Percentiles rank a stretch among this genome's conserved stretches.
Conservation (phyloP, 257 asterid genomes). For the Nicotiana benthamiana region DNA sequence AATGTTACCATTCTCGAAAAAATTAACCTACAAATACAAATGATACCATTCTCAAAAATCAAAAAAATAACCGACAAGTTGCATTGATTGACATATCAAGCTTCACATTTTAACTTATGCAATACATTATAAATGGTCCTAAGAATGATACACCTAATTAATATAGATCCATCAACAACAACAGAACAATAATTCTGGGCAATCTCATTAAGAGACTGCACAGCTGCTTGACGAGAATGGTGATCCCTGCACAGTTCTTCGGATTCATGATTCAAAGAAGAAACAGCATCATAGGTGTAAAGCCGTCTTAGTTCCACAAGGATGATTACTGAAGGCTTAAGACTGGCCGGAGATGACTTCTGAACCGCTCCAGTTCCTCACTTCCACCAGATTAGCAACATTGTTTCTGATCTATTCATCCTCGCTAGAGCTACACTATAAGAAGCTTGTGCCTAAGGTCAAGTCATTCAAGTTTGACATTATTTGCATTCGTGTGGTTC, state of each 20-base stretch:
- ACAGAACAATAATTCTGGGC: neutral
- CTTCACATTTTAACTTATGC: neutral
- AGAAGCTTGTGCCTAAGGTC: slow-evolving; percentile 67
- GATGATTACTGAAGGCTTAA: neutral
- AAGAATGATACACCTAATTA: neutral
- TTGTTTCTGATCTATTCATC: neutral
- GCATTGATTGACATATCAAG: neutral
- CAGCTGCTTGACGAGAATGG: neutral
- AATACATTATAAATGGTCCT: neutral
- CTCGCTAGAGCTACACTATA: slow-evolving; percentile 24
- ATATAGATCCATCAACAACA: neutral
- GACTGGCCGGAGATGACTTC: neutral
- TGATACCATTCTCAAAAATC: no score
- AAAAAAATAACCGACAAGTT: neutral
- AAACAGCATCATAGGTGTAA: neutral
- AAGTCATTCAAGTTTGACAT: slow-evolving; percentile 82
- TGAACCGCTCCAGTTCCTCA: neutral
- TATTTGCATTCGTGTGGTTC: slow-evolving; percentile 80
- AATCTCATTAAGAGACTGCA: neutral
- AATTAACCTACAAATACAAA: no score
- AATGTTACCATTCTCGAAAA: neutral
- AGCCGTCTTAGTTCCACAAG: neutral
- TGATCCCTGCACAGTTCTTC: neutral
- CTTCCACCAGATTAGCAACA: neutral
- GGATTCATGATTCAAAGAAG: neutral